Percentiles rank a stretch among this genome's conserved stretches.
Evolutionary conservation across 176 grass and related monocot species (phyloP).

Genomic region (sorghum (Sorghum bicolor)): Sorghum_bicolor_NCBIv3 NC_012872.2:58939001-58939500

Average conservation of each 20-base stretch:
- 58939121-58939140: constrained; percentile 67
- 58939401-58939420: constrained; percentile 35
- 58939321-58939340: constrained; percentile 41
- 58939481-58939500: constrained; percentile 50
- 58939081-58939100: constrained; percentile 63
- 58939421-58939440: constrained; percentile 65
- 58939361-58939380: constrained; percentile 46
- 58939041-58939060: constrained; percentile 5
- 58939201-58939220: constrained; percentile 35
- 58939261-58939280: constrained; percentile 69
- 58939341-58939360: constrained; percentile 64
- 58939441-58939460: constrained; percentile 73
- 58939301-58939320: constrained; percentile 12
- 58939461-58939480: constrained; percentile 32
- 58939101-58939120: constrained; percentile 49
- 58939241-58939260: constrained; percentile 35
- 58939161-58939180: constrained; percentile 47
- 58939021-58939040: constrained; percentile 44
- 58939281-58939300: constrained; percentile 40
- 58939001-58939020: constrained; percentile 18
- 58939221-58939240: constrained; percentile 52
- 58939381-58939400: constrained; percentile 64
- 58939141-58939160: constrained; percentile 57
- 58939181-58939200: constrained; percentile 56
- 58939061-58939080: constrained; percentile 24